Evolutionary conservation across 176 grass and related monocot species (phyloP).

Genomic region (Zoysia japonica): DNA sequence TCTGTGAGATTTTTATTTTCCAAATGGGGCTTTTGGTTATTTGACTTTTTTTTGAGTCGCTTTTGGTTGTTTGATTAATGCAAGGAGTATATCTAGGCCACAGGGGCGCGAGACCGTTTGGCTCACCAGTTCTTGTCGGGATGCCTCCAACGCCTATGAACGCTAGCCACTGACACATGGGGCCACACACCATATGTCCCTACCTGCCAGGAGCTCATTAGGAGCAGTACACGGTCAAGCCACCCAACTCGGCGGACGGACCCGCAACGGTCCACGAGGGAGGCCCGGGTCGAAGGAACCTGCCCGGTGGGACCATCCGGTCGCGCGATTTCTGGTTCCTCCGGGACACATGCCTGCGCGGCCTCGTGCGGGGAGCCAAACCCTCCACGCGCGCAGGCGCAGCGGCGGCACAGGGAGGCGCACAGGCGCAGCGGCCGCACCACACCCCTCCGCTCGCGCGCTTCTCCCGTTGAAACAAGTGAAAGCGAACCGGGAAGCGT

Average conservation of each 20-base stretch:
- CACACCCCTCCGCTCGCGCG: not conserved
- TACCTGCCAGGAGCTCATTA: too few species aligned
- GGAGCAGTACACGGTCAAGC: not conserved
- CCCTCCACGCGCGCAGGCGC: slow-evolving; percentile 24
- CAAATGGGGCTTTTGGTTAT: too few species aligned
- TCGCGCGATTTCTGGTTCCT: not conserved
- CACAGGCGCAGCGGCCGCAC: slow-evolving; percentile 46
- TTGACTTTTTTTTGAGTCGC: too few species aligned
- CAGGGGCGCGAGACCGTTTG: slow-evolving; percentile 32
- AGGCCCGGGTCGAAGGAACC: not conserved
- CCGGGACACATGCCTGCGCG: slow-evolving; percentile 43
- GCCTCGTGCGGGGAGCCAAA: slow-evolving; percentile 38
- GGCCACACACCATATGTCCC: not conserved
- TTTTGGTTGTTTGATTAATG: not conserved
- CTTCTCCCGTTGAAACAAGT: slow-evolving; percentile 10
- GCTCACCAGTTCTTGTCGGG: slow-evolving; percentile 30
- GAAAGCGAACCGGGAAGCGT: slow-evolving; percentile 36
- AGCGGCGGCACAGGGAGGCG: not conserved
- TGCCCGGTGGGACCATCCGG: slow-evolving; percentile 2
- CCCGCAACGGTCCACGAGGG: not conserved
- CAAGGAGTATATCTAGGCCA: not conserved
- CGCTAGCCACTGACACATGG: fast-evolving
- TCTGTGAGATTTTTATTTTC: too few species aligned
- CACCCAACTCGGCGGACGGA: not conserved
- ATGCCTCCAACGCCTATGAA: too few species aligned